Evolutionary conservation across 177 flowering plant genomes (phyloP).

Genomic region (Viscum album): DNA sequence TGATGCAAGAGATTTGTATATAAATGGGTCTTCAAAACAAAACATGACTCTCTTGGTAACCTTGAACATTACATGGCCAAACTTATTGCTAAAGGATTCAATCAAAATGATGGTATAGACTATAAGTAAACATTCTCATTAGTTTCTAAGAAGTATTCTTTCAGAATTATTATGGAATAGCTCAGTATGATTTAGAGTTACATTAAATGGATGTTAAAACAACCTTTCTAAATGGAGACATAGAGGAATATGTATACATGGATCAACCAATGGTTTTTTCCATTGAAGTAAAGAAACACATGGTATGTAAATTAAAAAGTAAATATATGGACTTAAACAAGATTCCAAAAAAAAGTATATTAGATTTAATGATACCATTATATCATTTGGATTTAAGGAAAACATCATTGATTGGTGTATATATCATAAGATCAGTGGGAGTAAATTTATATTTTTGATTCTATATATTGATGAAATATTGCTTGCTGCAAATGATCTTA

Average conservation of each 20-base stretch:
- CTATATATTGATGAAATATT: slow-evolving; percentile 7
- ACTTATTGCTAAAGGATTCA: background rate
- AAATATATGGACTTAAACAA: slow-evolving; percentile 16
- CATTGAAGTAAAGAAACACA: slow-evolving; percentile 4
- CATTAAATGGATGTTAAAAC: slow-evolving; percentile 1
- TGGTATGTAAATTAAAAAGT: slow-evolving; percentile 15
- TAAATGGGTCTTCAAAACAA: background rate
- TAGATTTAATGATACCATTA: slow-evolving; percentile 13
- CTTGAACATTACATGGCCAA: background rate
- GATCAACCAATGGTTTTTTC: background rate
- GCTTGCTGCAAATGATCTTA: too few relatives aligned
- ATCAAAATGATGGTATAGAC: background rate
- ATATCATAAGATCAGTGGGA: slow-evolving; percentile 13
- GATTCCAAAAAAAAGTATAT: slow-evolving; percentile 13
- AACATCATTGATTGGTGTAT: slow-evolving; percentile 13
- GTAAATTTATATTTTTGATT: slow-evolving; percentile 12
- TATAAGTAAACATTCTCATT: slow-evolving; percentile 10
- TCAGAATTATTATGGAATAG: slow-evolving; percentile 7
- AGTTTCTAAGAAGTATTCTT: slow-evolving; percentile 5
- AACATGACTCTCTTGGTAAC: background rate
- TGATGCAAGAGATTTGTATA: background rate
- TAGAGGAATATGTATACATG: slow-evolving; percentile 8
- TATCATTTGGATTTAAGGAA: slow-evolving; percentile 13
- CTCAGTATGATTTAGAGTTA: slow-evolving; percentile 1
- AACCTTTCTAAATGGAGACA: background rate